These are phyloP conservation scores for Penicillium brasilianum DNA, from an alignment of 2,329 filamentous ascomycete species.

Conservation along the genomic window DNA sequence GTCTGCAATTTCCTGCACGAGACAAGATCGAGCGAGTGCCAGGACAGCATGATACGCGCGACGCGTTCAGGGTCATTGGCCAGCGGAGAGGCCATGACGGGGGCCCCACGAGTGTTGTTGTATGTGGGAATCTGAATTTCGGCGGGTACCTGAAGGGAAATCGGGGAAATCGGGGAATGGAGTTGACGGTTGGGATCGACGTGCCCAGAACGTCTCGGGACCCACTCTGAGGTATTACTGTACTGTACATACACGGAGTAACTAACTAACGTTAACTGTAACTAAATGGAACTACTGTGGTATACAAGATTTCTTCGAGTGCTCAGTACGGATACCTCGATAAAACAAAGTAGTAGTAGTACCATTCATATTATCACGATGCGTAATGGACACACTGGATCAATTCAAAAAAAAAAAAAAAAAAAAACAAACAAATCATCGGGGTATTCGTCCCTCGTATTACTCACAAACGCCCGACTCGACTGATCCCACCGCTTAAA, in stretches of 20 bases:
- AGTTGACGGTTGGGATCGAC: not conserved
- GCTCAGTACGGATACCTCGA: too few relatives aligned
- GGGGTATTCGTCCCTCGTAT: slow-evolving; percentile 80
- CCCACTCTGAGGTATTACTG: too few relatives aligned
- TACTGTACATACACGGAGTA: too few relatives aligned
- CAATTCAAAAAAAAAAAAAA: too few relatives aligned
- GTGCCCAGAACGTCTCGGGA: not conserved
- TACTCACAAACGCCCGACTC: slow-evolving; percentile 77
- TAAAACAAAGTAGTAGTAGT: too few relatives aligned
- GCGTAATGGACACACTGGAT: not conserved
- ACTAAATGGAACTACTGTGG: too few relatives aligned
- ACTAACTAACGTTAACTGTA: too few relatives aligned
- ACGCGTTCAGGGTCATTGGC: slow-evolving; percentile 27
- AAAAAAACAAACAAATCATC: slow-evolving; percentile 77
- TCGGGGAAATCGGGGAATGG: not conserved
- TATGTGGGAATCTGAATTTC: not conserved
- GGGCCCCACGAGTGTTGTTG: not conserved
- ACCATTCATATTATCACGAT: not conserved
- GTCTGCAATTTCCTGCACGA: slow-evolving; percentile 45
- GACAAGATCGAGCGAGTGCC: slow-evolving; percentile 36
- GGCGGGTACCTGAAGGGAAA: not conserved
- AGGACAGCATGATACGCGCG: slow-evolving; percentile 36
- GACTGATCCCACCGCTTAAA: slow-evolving; percentile 83
- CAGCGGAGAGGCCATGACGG: slow-evolving; percentile 13
- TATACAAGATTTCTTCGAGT: too few relatives aligned